Evolutionary conservation across 805 yeast species (phyloP), one percentile per base, ranked within the genome.

Genomic region (Jamesozyma lodderae): DNA sequence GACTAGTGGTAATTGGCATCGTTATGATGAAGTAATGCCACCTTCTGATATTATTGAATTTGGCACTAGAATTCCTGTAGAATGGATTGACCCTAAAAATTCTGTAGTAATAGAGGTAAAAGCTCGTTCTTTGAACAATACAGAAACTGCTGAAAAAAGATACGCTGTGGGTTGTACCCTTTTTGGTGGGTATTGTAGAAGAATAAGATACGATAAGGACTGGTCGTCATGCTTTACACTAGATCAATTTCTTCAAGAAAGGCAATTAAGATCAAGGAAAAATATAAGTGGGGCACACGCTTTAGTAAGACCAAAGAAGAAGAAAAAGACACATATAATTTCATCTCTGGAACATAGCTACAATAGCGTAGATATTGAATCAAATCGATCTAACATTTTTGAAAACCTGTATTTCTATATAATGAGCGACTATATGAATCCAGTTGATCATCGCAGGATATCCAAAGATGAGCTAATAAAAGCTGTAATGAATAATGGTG

Each of bases 81-180:
- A 69, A 41, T 88, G 95, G 94, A 81, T 90, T 20, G 64, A 77
- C 41, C 96, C 96, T 0, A 63, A 67, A 27, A 75, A 82, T 21
- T 81, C 94, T 1, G 52, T 88, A 3, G 90, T 90, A 0, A 51
- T 90, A 6, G 95, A 87, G 53, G 75, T 88, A 14, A 86, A 82
- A 52, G 94, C 95, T 0, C 66, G 95, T 31, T 77, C 87, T 3
- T 66, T 86, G 5, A 78, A 76, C 42, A 56, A 64, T 10, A 64
- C 72, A 1, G 64, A 63, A 10, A 59, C 71, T 0, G 54, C 58
- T 2, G 64, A 60, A 14, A 57, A 52, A 10, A 66, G 67, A 2
- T 87, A 75, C 48, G 77, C 77, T 2, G 74, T 77, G 0, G 83
- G 79, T 0, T 67, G 79, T 6, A 84, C 96, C 0, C 62, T 90